Percentiles rank a stretch among this genome's conserved stretches.
Conservation (phyloP, 305 asterid genomes). For the Galium porrigens region DNA sequence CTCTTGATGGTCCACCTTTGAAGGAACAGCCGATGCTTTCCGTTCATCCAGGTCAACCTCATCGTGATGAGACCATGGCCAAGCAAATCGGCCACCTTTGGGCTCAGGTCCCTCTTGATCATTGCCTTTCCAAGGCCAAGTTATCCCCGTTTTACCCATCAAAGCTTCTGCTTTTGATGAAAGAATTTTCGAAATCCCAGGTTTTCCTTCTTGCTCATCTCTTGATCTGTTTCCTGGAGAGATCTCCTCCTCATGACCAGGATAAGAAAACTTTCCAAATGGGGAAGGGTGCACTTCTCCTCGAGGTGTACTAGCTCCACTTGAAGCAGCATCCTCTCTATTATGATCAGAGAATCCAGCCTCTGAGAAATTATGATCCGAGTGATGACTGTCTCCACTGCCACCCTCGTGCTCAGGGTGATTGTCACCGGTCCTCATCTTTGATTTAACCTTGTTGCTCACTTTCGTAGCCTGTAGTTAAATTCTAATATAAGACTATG, state of each 20-base stretch:
- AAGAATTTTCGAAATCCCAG: conserved; percentile 48
- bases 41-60: conserved; percentile 41
- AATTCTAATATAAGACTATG: conserved; percentile 21
- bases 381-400: conserved; percentile 42
- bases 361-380: conserved; percentile 42
- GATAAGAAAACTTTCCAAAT: conserved; percentile 49
- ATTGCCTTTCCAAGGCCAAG: conserved; percentile 86
- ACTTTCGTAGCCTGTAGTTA: conserved; percentile 51
- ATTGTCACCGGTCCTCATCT: conserved; percentile 50
- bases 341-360: conserved; percentile 29
- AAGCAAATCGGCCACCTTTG: conserved; percentile 40
- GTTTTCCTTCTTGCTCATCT: conserved; percentile 55
- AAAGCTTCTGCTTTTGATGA: conserved; percentile 76
- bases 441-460: conserved; percentile 73
- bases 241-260: conserved; percentile 31
- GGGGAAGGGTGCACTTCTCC: conserved; percentile 58
- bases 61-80: conserved; percentile 62
- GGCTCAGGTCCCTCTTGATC: conserved; percentile 53
- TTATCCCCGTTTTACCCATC: conserved; percentile 50
- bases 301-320: conserved; percentile 83
- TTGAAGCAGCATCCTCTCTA: conserved; percentile 71
- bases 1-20: conserved; percentile 40
- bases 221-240: conserved; percentile 43
- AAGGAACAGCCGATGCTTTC: conserved; percentile 23
- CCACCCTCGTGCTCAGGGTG: conserved; percentile 49